These are phyloP conservation scores for Claviceps citrina DNA, from an alignment of 2,329 filamentous ascomycete genomes.

Conservation along the genomic window DNA sequence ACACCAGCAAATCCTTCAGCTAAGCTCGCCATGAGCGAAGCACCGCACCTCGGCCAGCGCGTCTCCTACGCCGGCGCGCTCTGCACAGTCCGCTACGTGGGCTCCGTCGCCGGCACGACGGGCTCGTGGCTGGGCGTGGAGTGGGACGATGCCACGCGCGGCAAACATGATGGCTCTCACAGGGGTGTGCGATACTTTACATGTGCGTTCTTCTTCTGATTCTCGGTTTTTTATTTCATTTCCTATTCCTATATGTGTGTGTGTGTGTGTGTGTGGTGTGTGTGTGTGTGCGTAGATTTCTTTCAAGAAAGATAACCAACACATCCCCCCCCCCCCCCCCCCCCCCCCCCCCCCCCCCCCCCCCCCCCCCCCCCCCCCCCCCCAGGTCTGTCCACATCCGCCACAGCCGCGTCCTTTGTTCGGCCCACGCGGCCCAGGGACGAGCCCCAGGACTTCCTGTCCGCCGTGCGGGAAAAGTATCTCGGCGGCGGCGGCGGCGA, in stretches of 20 bases:
- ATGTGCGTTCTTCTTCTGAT: constrained; percentile 38
- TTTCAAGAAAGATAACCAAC: no score
- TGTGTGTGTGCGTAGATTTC: no score
- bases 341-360: background rate
- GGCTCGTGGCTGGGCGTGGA: constrained; percentile 87
- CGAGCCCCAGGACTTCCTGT: constrained; percentile 53
- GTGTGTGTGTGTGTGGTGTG: no score
- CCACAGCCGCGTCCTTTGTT: constrained; percentile 74
- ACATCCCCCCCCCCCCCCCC: background rate
- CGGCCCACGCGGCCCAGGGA: constrained; percentile 61
- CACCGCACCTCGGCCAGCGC: constrained; percentile 49
- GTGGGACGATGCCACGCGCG: constrained; percentile 78
- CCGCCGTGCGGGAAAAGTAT: constrained; percentile 74
- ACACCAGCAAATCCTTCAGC: background rate
- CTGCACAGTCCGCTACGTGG: constrained; percentile 77
- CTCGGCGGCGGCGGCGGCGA: constrained; percentile 29
- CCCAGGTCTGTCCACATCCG: constrained; percentile 42
- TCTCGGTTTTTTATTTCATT: background rate
- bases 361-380: background rate
- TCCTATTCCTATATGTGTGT: no score
- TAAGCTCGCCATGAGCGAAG: constrained; percentile 28
- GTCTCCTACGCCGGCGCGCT: constrained; percentile 62
- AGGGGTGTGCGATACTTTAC: constrained; percentile 66
- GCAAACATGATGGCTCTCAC: constrained; percentile 81
- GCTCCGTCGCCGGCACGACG: constrained; percentile 57